Evolutionary conservation across 495 filamentous ascomycete genomes (phyloP), one percentile per base, ranked within the genome.

Genomic region (Geopyxis carbonaria): DNA sequence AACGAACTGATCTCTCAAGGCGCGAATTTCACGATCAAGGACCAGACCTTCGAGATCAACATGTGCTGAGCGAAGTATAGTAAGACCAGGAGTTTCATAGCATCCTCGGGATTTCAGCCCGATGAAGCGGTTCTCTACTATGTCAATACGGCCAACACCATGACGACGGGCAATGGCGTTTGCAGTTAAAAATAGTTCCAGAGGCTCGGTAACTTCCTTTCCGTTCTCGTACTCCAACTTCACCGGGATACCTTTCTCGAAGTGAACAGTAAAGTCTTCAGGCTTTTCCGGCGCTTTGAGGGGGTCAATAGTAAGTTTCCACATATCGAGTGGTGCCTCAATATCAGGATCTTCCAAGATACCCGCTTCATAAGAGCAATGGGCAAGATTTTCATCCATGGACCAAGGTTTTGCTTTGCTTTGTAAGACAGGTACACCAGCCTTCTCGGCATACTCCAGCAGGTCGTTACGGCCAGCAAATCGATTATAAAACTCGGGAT

Each of bases 321-420:
- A 93, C 72, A 91, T 81, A 51, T 92, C 75, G 45, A 69, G 63
- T 40, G 80, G 77, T 22, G 84, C 71, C 8, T 67, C 63, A 39
- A 63, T 58, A 50, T 75, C 61, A 27, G 68, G 72, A 55, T 81
- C 68, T 61, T 82, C 78, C 30, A 81, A 64, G 40, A 74, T 76
- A 45, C 86, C 86, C 34, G 78, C 79, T 65, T 93, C 85, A 57
- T 92, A 94, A 33, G 64, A 72, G 70, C 83, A 93, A 61, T 93
- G 86, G 16, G 83, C 83, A 43, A 89, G 63, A 65, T 93, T 93
- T 61, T 82, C 81, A 46, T 91, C 84, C 73, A 79, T 80, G 48
- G 64, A 71, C 76, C 77, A 93, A 34, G 84, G 83, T 61, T 81
- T 78, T 40, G 74, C 67, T 68, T 91, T 93, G 53, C 82, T 86